Evolutionary conservation across 352 stramenopile species (phyloP).

Genomic region (Globisporangium paddicum): DNA sequence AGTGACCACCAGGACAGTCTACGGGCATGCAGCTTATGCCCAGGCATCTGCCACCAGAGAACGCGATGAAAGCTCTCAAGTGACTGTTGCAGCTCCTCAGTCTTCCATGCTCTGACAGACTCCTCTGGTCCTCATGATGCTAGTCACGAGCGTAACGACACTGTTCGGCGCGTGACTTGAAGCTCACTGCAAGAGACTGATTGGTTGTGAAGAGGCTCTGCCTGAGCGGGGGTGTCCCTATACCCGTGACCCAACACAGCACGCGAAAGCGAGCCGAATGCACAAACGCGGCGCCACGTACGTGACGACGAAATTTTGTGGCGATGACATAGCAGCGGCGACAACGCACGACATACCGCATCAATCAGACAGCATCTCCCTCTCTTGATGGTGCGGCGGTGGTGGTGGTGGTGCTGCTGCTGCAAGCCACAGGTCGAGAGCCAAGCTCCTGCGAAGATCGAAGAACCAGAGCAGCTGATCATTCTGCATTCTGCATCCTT

Average conservation of each 20-base stretch:
- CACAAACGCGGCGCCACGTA: not conserved
- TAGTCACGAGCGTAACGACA: no score
- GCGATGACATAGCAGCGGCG: not conserved
- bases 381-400: not conserved
- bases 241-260: not conserved
- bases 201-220: not conserved
- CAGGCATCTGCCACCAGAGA: no score
- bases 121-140: no score
- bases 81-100: no score
- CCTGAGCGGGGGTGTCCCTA: not conserved
- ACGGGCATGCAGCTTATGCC: no score
- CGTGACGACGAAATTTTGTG: not conserved
- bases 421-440: no score
- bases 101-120: no score
- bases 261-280: not conserved
- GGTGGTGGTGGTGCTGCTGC: not conserved
- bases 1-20: no score
- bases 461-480: not conserved
- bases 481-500: not conserved
- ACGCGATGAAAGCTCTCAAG: no score
- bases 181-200: constrained; percentile 4
- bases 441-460: no score
- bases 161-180: no score
- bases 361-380: not conserved
- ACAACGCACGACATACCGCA: not conserved